Percentiles rank a stretch among this genome's conserved stretches.
Evolutionary conservation across 2,329 filamentous ascomycete genomes (phyloP).

Genomic region (Diaporthe caulivora): DNA sequence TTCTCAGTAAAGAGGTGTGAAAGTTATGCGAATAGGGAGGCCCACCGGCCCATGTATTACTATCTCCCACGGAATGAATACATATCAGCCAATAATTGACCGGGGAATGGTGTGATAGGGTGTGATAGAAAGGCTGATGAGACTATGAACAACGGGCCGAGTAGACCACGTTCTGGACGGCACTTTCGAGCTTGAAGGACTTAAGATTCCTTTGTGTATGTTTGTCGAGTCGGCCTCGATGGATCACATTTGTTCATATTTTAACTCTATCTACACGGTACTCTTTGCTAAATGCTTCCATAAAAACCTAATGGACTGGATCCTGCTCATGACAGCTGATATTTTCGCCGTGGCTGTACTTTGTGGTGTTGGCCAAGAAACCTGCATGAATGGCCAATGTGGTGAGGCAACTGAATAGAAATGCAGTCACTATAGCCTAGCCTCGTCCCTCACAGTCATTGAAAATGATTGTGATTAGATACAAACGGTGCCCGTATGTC

Average conservation of each 20-base stretch:
- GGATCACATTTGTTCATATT: background rate
- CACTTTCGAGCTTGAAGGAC: background rate
- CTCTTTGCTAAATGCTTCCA: background rate
- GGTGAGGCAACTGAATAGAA: background rate
- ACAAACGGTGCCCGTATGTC: background rate
- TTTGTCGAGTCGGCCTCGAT: background rate
- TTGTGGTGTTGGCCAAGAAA: background rate
- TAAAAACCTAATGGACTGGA: background rate
- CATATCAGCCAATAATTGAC: background rate
- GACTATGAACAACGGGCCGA: background rate
- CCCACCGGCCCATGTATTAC: background rate
- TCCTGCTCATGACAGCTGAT: background rate
- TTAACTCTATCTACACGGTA: background rate
- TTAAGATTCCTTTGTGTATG: background rate
- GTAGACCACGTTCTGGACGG: background rate
- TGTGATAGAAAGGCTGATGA: background rate
- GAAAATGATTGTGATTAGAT: background rate
- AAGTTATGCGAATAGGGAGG: background rate
- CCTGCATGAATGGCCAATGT: background rate
- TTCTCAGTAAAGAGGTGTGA: background rate
- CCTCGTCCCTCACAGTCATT: rapidly evolving
- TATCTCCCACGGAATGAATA: background rate
- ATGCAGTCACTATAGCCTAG: background rate
- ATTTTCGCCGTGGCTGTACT: background rate
- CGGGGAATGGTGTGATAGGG: background rate